phyloP scores from a whole-genome alignment of 2,329 filamentous ascomycete species.

The Talaromyces sp. region DNA sequence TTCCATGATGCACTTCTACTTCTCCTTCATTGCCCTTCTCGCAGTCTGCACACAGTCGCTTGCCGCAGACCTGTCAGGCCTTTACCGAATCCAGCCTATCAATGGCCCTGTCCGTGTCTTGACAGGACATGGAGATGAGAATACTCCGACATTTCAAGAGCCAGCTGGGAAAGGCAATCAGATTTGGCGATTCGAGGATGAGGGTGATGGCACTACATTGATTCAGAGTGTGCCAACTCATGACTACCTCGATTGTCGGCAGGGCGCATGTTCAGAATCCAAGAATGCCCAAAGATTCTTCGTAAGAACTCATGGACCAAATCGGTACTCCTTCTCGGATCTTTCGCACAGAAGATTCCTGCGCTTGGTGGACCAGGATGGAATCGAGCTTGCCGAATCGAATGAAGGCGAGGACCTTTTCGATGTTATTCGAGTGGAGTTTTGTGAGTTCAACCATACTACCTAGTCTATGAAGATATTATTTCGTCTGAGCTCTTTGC shows the following conservation, averaged over 20 bases:
- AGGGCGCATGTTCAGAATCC: neutral
- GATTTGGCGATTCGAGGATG: neutral
- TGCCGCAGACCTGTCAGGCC: neutral
- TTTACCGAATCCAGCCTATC: neutral
- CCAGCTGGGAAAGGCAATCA: neutral
- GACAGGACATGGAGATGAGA: neutral
- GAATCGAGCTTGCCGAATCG: neutral
- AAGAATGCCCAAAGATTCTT: neutral
- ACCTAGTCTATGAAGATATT: neutral
- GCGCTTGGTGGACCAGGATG: neutral
- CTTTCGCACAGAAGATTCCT: neutral
- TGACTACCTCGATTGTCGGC: neutral
- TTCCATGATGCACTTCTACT: neutral
- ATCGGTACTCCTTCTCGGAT: neutral
- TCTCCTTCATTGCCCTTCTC: neutral
- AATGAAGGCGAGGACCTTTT: neutral
- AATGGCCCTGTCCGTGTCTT: neutral
- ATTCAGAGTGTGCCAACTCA: neutral
- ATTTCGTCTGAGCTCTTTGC: neutral
- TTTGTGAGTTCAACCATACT: neutral
- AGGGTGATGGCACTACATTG: neutral
- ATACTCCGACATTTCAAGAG: neutral
- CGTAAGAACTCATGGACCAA: neutral
- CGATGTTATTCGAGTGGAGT: slow-evolving; percentile 1
- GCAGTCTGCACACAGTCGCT: neutral